These are phyloP conservation scores for Lachnellula cervina DNA, from an alignment of 2,329 filamentous ascomycete genomes.

Conservation along the genomic window DNA sequence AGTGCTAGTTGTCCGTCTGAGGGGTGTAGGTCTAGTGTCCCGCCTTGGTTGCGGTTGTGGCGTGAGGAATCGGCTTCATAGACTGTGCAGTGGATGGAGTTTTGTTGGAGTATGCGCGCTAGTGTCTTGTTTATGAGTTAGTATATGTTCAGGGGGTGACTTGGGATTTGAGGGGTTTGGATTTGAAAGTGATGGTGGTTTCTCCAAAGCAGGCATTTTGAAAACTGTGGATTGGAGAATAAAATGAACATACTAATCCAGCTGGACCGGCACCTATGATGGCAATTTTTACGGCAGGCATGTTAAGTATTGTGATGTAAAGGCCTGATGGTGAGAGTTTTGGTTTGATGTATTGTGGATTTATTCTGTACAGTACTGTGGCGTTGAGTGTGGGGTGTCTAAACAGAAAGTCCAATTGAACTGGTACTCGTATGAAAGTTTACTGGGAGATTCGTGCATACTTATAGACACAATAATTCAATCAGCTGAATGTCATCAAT, in stretches of 20 bases:
- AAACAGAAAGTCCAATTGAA: not conserved
- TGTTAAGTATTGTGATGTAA: not conserved
- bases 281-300: conserved; percentile 22
- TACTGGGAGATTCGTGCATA: too few species aligned
- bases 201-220: not conserved
- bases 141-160: not conserved
- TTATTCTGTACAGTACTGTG: not conserved
- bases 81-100: conserved; percentile 21
- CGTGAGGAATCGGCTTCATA: conserved; percentile 28
- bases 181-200: not conserved
- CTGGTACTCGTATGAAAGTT: not conserved
- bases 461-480: not conserved
- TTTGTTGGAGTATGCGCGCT: conserved; percentile 28
- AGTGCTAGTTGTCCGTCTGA: not conserved
- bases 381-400: not conserved
- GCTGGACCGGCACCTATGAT: conserved; percentile 32
- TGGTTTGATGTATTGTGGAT: not conserved
- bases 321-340: not conserved
- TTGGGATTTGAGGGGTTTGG: not conserved
- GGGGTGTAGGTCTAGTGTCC: not conserved
- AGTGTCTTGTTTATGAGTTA: conserved; percentile 13
- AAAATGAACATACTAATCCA: conserved; percentile 17
- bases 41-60: not conserved
- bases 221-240: not conserved
- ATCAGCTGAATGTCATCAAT: not conserved